Evolutionary conservation across 495 filamentous ascomycete species (phyloP).

Genomic region (Letharia lupina): DNA sequence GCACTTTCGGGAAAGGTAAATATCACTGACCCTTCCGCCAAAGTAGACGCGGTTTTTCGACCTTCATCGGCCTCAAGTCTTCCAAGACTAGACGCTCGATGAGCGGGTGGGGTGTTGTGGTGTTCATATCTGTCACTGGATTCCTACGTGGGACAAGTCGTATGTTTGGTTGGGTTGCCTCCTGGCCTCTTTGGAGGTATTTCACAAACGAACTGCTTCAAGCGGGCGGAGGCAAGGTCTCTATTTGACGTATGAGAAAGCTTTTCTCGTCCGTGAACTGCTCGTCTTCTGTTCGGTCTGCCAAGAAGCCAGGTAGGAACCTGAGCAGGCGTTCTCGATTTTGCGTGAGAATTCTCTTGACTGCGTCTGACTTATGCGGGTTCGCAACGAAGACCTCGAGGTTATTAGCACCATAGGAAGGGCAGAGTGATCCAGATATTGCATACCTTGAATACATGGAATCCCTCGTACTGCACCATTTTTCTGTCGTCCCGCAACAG

Average conservation of each 20-base stretch:
- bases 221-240: conserved; percentile 25
- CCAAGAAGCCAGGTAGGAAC: conserved; percentile 85
- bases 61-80: neutral
- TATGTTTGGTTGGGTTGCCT: neutral
- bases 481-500: conserved; percentile 86
- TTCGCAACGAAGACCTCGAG: conserved; percentile 90
- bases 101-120: neutral
- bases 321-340: conserved; percentile 83
- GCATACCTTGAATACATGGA: conserved; percentile 94
- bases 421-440: neutral
- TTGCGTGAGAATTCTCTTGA: conserved; percentile 90
- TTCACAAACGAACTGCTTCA: neutral
- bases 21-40: neutral
- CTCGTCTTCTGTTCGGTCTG: conserved; percentile 93
- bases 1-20: neutral
- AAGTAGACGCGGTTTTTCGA: neutral
- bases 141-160: neutral
- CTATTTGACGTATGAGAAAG: conserved; percentile 91
- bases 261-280: conserved; percentile 98
- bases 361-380: conserved; percentile 85
- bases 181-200: neutral
- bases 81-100: neutral
- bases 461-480: conserved; percentile 99
- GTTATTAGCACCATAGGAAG: neutral
- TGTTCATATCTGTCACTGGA: neutral